phyloP scores from a whole-genome alignment of 257 asterid species.

The Nicotiana obtusifolia region DNA sequence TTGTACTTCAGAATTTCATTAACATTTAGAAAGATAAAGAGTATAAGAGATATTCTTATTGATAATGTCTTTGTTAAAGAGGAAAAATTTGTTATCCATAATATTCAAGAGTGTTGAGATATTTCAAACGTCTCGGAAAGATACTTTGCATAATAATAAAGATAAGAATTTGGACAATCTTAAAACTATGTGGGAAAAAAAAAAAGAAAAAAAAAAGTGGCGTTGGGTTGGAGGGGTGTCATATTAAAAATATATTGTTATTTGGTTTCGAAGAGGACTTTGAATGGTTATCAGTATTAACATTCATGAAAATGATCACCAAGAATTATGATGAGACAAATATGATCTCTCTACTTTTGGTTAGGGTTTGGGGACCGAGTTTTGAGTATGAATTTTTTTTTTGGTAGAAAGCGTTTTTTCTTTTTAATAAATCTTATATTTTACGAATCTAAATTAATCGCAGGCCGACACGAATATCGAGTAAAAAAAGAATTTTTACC shows the following conservation, averaged over 20 bases:
- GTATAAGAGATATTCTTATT: not conserved
- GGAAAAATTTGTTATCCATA: not conserved
- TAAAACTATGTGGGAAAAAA: not conserved
- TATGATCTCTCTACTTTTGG: too few relatives aligned
- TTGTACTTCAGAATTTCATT: too few relatives aligned
- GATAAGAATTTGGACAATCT: not conserved
- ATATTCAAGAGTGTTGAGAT: not conserved
- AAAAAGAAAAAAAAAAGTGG: not conserved
- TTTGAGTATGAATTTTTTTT: too few relatives aligned
- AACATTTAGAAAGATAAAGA: not conserved
- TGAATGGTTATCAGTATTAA: not conserved
- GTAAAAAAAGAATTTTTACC: too few relatives aligned
- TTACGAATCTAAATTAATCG: too few relatives aligned
- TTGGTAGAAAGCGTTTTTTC: rapidly evolving
- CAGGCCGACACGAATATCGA: too few relatives aligned
- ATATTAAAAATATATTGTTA: too few relatives aligned
- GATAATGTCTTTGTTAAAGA: not conserved
- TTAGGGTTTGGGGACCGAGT: too few relatives aligned
- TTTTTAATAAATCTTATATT: too few relatives aligned
- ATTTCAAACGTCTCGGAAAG: not conserved
- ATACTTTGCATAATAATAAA: not conserved
- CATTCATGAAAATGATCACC: not conserved
- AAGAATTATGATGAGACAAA: rapidly evolving
- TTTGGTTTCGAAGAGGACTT: not conserved
- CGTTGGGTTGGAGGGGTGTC: not conserved